A percentile compares a stretch with the other conserved stretches of the same genome.
Conservation (phyloP, 2,329 filamentous ascomycete species). For the Thielaviopsis punctulata region DNA sequence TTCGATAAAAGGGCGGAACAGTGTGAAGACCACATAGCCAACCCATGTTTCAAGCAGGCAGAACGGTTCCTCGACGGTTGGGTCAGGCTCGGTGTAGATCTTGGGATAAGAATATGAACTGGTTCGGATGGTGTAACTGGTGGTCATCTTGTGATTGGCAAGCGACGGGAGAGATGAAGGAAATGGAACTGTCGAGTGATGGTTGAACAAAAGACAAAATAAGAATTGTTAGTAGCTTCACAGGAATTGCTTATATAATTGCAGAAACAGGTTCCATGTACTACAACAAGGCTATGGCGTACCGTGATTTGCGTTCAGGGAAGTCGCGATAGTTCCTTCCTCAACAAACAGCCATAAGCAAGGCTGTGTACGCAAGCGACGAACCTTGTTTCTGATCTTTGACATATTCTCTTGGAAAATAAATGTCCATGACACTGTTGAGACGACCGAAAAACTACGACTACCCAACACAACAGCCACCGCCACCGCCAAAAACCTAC, state of each 20-base stretch:
- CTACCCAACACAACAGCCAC: neutral
- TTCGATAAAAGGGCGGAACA: slow-evolving; percentile 8
- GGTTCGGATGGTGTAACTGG: slow-evolving; percentile 2
- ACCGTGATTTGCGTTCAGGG: neutral
- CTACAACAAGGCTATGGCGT: neutral
- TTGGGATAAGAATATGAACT: neutral
- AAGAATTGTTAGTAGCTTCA: neutral
- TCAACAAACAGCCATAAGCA: neutral
- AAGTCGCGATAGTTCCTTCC: neutral
- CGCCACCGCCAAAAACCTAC: too few species aligned
- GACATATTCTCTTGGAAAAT: too few species aligned
- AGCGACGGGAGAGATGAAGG: neutral
- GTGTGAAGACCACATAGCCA: slow-evolving; percentile 1
- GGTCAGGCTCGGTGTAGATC: neutral
- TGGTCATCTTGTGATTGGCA: neutral
- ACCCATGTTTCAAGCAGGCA: slow-evolving; percentile 10
- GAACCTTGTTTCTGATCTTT: too few species aligned
- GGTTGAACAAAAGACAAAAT: too few species aligned
- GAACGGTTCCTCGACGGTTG: neutral
- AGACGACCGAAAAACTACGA: too few species aligned
- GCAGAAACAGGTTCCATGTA: neutral
- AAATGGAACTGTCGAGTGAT: neutral
- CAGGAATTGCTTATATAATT: neutral
- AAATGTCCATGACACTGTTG: too few species aligned
- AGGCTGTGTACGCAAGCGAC: neutral